Conservation (phyloP, 2,329 filamentous ascomycete genomes). For the Botrytis elliptica region DNA sequence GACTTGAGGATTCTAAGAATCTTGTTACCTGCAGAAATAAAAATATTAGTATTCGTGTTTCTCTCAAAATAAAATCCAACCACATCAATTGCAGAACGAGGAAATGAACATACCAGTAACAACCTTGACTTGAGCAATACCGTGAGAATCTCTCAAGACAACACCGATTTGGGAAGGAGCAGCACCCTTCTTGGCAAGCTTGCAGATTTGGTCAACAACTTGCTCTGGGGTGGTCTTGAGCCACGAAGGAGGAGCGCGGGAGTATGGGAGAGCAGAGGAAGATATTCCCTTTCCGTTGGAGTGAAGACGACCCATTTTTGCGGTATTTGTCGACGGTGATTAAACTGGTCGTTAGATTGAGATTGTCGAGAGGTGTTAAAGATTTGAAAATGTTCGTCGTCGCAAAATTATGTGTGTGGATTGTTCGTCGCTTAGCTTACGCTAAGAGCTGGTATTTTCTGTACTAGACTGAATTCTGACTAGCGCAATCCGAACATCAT, state of each 20-base stretch:
- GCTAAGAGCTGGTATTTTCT: not conserved
- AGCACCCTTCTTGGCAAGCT: constrained; percentile 98
- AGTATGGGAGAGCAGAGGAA: constrained; percentile 94
- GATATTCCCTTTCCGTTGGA: constrained; percentile 99
- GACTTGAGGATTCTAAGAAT: constrained; percentile 99
- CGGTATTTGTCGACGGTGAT: constrained; percentile 36
- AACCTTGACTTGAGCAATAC: constrained; percentile 95
- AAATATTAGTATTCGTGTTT: constrained; percentile 35
- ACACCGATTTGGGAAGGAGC: constrained; percentile 99
- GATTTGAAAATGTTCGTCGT: constrained; percentile 16
- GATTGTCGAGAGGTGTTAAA: constrained; percentile 22
- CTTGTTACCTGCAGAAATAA: constrained; percentile 76
- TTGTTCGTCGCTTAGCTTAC: constrained; percentile 17
- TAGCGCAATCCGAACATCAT: not conserved
- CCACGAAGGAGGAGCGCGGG: constrained; percentile 87
- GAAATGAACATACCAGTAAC: constrained; percentile 73
- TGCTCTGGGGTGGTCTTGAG: constrained; percentile 98
- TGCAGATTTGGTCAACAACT: constrained; percentile 98
- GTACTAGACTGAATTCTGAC: not conserved
- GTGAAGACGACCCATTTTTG: constrained; percentile 94
- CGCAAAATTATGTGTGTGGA: constrained; percentile 14
- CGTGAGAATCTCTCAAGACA: constrained; percentile 95
- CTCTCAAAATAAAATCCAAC: not conserved
- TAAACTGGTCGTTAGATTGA: constrained; percentile 19
- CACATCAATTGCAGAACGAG: not conserved